These are phyloP conservation scores for Saitozyma sp. DNA, from an alignment of 768 basidiomycete species.

Conservation along the genomic window DNA sequence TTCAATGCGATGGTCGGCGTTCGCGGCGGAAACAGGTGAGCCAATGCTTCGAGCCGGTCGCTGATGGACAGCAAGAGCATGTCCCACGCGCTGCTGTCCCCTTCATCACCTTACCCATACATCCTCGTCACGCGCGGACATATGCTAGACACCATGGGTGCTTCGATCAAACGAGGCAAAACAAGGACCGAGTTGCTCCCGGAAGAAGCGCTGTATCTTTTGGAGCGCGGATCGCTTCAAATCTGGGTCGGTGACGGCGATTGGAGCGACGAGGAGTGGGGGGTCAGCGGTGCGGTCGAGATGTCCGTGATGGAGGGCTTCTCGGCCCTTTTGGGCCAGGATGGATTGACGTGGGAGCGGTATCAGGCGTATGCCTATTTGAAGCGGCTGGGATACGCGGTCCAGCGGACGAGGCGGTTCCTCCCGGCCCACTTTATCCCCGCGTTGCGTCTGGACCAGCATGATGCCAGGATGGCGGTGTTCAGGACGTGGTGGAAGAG, in stretches of 20 bases:
- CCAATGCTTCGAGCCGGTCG: conserved; percentile 2
- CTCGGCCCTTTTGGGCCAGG: conserved; percentile 75
- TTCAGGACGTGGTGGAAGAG: conserved; percentile 41
- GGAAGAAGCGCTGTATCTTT: conserved; percentile 90
- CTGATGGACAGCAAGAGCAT: conserved; percentile 45
- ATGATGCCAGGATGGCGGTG: conserved; percentile 13
- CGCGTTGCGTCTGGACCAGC: neutral
- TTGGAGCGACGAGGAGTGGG: conserved; percentile 46
- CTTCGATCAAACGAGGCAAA: conserved; percentile 49
- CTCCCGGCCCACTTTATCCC: conserved; percentile 37
- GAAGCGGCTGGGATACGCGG: conserved; percentile 83
- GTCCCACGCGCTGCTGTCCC: conserved; percentile 47
- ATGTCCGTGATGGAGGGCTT: conserved; percentile 93
- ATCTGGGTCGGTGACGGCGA: conserved; percentile 38
- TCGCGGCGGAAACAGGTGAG: conserved; percentile 74
- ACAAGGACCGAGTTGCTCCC: conserved; percentile 79
- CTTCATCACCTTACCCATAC: conserved; percentile 36
- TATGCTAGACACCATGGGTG: conserved; percentile 74
- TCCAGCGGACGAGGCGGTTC: conserved; percentile 69
- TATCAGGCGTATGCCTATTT: conserved; percentile 94
- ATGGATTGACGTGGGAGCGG: conserved; percentile 74
- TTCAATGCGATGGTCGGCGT: conserved; percentile 73
- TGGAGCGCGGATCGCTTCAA: conserved; percentile 82
- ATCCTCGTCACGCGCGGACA: conserved; percentile 65
- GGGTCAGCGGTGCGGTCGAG: conserved; percentile 41